Evolutionary conservation across 805 yeast genomes (phyloP), one percentile per base, ranked within the genome.

Genomic region (Yarrowia deformans): DNA sequence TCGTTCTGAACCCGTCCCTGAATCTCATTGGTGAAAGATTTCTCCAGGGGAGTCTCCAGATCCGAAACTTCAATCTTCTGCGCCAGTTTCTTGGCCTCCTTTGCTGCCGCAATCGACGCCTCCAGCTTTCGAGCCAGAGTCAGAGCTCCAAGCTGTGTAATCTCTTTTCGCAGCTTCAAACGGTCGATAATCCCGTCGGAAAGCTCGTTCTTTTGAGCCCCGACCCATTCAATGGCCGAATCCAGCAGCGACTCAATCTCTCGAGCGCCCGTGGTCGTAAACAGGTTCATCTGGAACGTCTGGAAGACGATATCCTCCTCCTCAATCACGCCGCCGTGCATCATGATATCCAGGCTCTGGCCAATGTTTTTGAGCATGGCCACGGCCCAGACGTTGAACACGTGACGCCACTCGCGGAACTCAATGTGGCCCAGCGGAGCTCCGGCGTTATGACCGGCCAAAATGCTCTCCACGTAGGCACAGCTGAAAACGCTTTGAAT

Each of bases 401-500:
- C 73, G 16, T 70, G 73, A 0, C 39, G 52, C 75, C 75, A 73
- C 10, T 69, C 42, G 14, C 32, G 18, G 13, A 71, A 54, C 7
- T 69, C 61, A 12, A 34, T 45, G 32, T n/a, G 64, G 14, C 35
- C 34, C 3, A 16, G 49, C 1, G 50, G 37, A n/a, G 56, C 60
- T 6, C 67, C 54, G 8, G 66, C 72, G 40, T 70, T 58, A 48
- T 75, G 69, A 52, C 80, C 78, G 14, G 77, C 76, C 18, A 90
- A 76, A n/a, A 88, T 72, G 23, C 83, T 80, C 72, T 90, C 92
- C 29, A 92, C 88, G 73, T 88, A 89, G 23, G 90, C 80, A 74
- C 93, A 90, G 71, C 96, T 87, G 55, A 92, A 79, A 0, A 94
- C 84, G 0, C 94, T 90, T 29, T 88, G 90, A n/a, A 92, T 85